A percentile compares a stretch with the other conserved stretches of the same genome.
Conservation (phyloP, 345 rosid species). For the Eucalyptus grandis region DNA sequence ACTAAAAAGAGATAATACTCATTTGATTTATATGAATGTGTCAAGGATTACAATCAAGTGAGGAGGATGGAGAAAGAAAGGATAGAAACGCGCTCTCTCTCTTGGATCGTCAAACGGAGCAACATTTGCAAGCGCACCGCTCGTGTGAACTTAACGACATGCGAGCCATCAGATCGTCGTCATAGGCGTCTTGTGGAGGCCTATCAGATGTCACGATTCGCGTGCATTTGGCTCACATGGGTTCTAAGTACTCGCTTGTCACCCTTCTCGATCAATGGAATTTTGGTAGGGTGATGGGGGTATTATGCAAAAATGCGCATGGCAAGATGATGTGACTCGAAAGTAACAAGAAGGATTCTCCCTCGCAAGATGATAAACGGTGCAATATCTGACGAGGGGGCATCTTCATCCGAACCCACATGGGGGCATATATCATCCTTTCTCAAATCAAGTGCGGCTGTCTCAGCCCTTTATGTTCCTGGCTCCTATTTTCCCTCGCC, state of each 20-base stretch:
- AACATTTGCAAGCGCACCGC: background rate
- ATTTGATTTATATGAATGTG: background rate
- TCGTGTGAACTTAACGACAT: background rate
- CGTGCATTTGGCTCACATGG: background rate
- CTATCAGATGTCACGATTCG: background rate
- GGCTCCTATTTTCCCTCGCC: too few species aligned
- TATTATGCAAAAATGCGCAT: background rate
- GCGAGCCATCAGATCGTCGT: background rate
- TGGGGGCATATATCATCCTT: background rate
- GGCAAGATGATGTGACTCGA: background rate
- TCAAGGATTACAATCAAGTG: background rate
- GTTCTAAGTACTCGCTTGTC: background rate
- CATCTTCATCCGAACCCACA: background rate
- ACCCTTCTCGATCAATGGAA: background rate
- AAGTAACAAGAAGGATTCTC: background rate
- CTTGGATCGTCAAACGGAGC: background rate
- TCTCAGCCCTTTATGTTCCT: background rate
- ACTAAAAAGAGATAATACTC: background rate
- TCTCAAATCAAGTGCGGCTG: background rate
- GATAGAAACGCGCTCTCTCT: background rate
- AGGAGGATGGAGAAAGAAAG: background rate
- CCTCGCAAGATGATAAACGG: background rate
- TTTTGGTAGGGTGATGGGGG: background rate
- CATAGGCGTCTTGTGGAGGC: background rate
- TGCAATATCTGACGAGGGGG: background rate